Evolutionary conservation across 2,329 filamentous ascomycete species (phyloP).

Genomic region (Calonectria honghensis): DNA sequence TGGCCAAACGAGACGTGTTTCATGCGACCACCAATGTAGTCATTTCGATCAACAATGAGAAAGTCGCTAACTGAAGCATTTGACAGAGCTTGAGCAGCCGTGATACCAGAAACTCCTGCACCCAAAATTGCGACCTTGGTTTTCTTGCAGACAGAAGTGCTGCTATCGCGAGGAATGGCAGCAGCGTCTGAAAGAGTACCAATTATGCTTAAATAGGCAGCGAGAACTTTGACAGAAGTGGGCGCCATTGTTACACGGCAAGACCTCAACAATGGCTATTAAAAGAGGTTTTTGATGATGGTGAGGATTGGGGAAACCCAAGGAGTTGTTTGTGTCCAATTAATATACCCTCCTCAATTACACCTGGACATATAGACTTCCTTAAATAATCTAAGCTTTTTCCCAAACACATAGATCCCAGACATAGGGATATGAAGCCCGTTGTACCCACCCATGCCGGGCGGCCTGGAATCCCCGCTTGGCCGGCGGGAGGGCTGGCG

Average conservation of each 20-base stretch:
- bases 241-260: not conserved
- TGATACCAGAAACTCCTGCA: constrained; percentile 78
- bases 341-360: not conserved
- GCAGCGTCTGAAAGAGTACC: not conserved
- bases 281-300: not conserved
- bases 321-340: not conserved
- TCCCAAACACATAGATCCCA: not conserved
- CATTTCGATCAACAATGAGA: constrained; percentile 78
- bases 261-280: not conserved
- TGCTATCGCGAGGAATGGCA: constrained; percentile 18
- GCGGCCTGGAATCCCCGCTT: not conserved
- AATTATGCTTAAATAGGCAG: not conserved
- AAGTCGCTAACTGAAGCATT: constrained; percentile 79
- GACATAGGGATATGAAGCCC: constrained; percentile 1
- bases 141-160: constrained; percentile 50
- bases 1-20: constrained; percentile 74
- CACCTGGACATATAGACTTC: constrained; percentile 1
- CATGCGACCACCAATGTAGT: constrained; percentile 77
- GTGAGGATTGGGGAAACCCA: not conserved
- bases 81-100: constrained; percentile 77
- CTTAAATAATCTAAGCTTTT: constrained; percentile 21
- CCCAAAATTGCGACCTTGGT: constrained; percentile 65
- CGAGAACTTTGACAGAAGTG: not conserved
- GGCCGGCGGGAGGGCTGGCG: not conserved
- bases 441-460: not conserved